These are phyloP conservation scores for Solanum ahanhuiri DNA, from an alignment of 257 asterid genomes.

Conservation along the genomic window DNA sequence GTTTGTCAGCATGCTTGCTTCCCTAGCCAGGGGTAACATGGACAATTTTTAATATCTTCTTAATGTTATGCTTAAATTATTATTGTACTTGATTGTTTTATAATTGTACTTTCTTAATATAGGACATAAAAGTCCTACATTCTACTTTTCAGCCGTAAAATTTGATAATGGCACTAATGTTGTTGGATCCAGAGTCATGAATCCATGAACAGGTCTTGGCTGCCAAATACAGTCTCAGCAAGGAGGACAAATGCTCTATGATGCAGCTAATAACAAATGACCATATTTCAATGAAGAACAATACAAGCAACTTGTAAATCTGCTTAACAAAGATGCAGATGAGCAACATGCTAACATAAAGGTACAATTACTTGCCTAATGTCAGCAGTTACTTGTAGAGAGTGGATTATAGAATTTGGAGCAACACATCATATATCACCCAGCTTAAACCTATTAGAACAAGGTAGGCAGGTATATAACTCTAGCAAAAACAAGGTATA, in stretches of 20 bases:
- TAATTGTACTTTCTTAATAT: too few species aligned
- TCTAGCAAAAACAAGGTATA: not conserved
- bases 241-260: not conserved
- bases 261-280: not conserved
- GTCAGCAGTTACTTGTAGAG: not conserved
- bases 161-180: too few species aligned
- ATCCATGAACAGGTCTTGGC: not conserved
- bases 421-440: not conserved
- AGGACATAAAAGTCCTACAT: too few species aligned
- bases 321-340: not conserved
- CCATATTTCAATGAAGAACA: not conserved
- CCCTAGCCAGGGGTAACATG: too few species aligned
- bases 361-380: not conserved
- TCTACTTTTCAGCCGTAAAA: too few species aligned
- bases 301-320: not conserved
- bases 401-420: not conserved
- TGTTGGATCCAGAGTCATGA: too few species aligned
- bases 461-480: not conserved
- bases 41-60: too few species aligned
- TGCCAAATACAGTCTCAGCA: too few species aligned
- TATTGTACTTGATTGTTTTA: too few species aligned
- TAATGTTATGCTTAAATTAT: too few species aligned
- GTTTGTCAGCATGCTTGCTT: too few species aligned
- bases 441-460: not conserved
- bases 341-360: not conserved